Conservation (phyloP, 139 green algal species). For the Raphidocelis subcapitata region DNA sequence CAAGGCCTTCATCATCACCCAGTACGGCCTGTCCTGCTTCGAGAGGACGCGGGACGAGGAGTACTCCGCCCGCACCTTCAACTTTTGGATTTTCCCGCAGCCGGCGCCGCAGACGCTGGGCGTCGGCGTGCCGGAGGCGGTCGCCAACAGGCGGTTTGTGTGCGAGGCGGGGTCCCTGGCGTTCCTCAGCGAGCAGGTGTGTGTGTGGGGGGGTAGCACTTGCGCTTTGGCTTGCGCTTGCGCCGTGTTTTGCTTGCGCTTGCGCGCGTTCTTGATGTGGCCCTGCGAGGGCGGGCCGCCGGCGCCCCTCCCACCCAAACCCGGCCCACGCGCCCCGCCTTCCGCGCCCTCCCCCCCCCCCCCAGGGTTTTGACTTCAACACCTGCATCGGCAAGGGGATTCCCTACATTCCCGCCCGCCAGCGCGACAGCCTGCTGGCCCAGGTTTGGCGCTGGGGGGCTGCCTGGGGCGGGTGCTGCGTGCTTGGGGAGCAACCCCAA, state of each 20-base stretch:
- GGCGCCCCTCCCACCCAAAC: too few species aligned
- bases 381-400: constrained; percentile 74
- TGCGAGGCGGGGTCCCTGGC: constrained; percentile 64
- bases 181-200: constrained; percentile 59
- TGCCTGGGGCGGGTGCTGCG: not conserved
- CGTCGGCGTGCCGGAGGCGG: not conserved
- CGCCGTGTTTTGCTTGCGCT: too few species aligned
- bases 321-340: too few species aligned
- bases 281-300: too few species aligned
- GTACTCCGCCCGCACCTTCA: constrained; percentile 67
- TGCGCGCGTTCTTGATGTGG: too few species aligned
- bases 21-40: constrained; percentile 74
- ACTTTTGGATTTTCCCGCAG: constrained; percentile 75
- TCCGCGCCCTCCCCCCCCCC: too few species aligned
- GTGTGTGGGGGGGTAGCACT: not conserved
- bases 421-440: constrained; percentile 28
- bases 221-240: not conserved
- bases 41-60: constrained; percentile 7
- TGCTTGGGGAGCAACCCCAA: too few species aligned
- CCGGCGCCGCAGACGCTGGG: too few species aligned
- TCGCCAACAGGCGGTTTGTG: constrained; percentile 49
- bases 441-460: constrained; percentile 24
- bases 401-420: constrained; percentile 49
- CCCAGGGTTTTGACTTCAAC: constrained; percentile 84
- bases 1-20: constrained; percentile 62